A percentile compares a stretch with the other conserved stretches of the same genome.
Conservation (phyloP, 1,284 basidiomycete genomes). For the Melampsora larici-populina region DNA sequence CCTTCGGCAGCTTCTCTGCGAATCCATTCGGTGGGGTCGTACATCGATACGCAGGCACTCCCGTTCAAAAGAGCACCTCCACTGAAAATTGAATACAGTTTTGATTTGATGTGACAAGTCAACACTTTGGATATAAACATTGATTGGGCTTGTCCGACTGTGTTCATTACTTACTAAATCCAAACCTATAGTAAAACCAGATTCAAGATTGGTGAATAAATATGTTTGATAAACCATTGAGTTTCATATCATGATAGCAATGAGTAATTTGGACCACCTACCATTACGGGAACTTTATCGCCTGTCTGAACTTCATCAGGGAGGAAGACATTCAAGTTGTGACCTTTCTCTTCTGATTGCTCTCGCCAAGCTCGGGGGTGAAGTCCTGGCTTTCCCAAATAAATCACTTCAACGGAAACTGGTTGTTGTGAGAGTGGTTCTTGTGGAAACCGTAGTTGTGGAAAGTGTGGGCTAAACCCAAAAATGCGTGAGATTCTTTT, state of each 20-base stretch:
- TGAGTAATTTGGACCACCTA: background rate
- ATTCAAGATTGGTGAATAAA: background rate
- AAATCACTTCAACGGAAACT: slow-evolving; percentile 1
- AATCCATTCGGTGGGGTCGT: slow-evolving; percentile 42
- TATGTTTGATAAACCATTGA: too few relatives aligned
- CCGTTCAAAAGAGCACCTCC: slow-evolving; percentile 28
- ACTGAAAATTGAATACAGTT: background rate
- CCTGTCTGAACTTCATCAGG: background rate
- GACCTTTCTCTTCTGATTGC: slow-evolving; percentile 34
- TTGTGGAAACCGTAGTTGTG: too few relatives aligned
- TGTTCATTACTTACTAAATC: slow-evolving; percentile 26
- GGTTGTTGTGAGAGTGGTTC: too few relatives aligned
- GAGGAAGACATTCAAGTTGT: slow-evolving; percentile 35
- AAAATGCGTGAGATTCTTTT: slow-evolving; percentile 3
- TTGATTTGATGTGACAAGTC: background rate
- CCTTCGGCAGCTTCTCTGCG: slow-evolving; percentile 33
- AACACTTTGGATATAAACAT: background rate
- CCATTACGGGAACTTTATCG: slow-evolving; percentile 30
- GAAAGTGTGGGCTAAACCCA: slow-evolving; percentile 32
- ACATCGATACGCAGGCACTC: slow-evolving; percentile 15
- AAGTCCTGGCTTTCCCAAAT: slow-evolving; percentile 8
- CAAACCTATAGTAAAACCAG: slow-evolving; percentile 19
- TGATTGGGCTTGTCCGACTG: background rate
- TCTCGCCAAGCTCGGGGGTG: slow-evolving; percentile 5
- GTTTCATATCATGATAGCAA: too few relatives aligned